These are phyloP conservation scores for Aureobasidium sp. DNA, from an alignment of 2,329 filamentous ascomycete species.

Conservation along the genomic window DNA sequence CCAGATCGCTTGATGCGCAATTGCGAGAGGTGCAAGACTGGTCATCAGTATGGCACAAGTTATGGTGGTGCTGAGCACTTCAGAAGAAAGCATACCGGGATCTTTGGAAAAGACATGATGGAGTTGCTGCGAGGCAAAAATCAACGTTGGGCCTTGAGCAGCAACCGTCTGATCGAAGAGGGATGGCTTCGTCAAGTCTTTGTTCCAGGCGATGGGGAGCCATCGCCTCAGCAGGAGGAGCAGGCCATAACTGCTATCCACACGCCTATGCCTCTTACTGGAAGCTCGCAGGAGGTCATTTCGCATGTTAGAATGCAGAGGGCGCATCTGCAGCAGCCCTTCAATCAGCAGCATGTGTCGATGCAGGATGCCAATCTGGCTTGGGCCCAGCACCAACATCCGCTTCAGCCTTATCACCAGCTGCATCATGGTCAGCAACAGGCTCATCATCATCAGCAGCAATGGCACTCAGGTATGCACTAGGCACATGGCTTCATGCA, in stretches of 20 bases:
- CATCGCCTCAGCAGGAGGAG: not conserved
- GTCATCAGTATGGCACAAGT: constrained; percentile 81
- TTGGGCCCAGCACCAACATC: not conserved
- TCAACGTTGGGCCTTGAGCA: constrained; percentile 2
- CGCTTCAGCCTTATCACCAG: constrained; percentile 3
- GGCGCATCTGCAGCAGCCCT: not conserved
- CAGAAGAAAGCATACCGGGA: constrained; percentile 59
- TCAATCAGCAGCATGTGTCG: not conserved
- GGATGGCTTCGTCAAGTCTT: constrained; percentile 7
- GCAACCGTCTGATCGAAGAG: constrained; percentile 7
- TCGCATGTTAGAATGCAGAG: not conserved
- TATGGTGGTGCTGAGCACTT: constrained; percentile 94
- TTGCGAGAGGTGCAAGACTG: constrained; percentile 73
- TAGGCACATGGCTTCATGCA: not conserved
- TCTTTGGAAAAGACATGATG: constrained; percentile 7
- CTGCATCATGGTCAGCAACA: not conserved
- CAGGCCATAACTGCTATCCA: not conserved
- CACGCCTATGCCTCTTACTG: not conserved
- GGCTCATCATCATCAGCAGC: not conserved
- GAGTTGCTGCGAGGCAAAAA: constrained; percentile 10
- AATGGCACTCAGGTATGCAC: not conserved
- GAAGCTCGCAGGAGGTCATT: not conserved
- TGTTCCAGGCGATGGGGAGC: constrained; percentile 5
- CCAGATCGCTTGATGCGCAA: constrained; percentile 60
- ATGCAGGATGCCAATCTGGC: not conserved